Evolutionary conservation across 2,329 filamentous ascomycete species (phyloP).

Genomic region (Ophiostoma montium): DNA sequence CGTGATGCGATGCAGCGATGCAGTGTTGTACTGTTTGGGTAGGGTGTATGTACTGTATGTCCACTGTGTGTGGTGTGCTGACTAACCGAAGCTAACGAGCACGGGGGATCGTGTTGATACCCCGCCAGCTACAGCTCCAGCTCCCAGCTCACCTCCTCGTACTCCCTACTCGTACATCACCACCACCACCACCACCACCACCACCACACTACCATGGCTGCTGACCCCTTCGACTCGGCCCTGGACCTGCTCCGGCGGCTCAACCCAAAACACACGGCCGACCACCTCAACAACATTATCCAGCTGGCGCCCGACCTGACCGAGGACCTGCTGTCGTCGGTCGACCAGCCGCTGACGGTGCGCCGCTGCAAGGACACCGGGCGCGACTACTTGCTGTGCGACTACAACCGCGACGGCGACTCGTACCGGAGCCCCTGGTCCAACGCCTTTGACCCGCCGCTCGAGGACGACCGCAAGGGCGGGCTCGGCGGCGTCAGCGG

Average conservation of each 20-base stretch:
- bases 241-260: constrained; percentile 97
- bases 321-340: constrained; percentile 93
- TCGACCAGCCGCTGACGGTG: constrained; percentile 85
- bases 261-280: constrained; percentile 81
- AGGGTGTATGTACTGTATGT: too few species aligned
- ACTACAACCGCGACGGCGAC: constrained; percentile 98
- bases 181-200: neutral
- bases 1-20: too few species aligned
- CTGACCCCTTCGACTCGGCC: constrained; percentile 57
- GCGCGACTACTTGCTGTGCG: constrained; percentile 93
- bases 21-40: too few species aligned
- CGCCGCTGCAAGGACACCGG: constrained; percentile 77
- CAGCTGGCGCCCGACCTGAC: constrained; percentile 78
- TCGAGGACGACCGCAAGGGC: constrained; percentile 44
- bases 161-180: neutral
- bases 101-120: too few species aligned
- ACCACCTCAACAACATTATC: constrained; percentile 82
- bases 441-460: constrained; percentile 90
- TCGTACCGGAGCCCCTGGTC: constrained; percentile 98
- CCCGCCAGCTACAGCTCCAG: too few species aligned
- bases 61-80: too few species aligned
- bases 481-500: constrained; percentile 32
- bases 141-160: too few species aligned
- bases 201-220: constrained; percentile 25
- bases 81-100: too few species aligned